Evolutionary conservation across 352 stramenopile species (phyloP).

Genomic region (Peronospora belbahrii): DNA sequence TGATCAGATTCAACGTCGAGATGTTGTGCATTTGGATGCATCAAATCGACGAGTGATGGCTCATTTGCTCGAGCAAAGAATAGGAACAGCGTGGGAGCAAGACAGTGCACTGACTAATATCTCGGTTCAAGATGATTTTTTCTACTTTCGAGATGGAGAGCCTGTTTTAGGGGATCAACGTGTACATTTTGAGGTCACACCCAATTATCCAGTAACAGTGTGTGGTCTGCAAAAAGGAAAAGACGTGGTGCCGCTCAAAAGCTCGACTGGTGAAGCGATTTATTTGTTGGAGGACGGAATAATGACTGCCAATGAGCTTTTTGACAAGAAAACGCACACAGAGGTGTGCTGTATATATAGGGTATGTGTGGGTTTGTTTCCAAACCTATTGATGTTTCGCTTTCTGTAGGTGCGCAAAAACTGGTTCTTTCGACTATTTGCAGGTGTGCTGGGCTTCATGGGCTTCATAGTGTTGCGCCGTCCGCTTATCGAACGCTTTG

Average conservation of each 20-base stretch:
- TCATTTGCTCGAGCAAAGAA: slow-evolving; percentile 44
- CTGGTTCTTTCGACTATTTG: slow-evolving; percentile 56
- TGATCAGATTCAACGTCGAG: slow-evolving; percentile 58
- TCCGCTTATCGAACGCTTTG: slow-evolving; percentile 27
- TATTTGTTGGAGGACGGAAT: slow-evolving; percentile 60
- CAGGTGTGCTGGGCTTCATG: slow-evolving; percentile 55
- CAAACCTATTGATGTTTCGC: not conserved
- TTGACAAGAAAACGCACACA: slow-evolving; percentile 33
- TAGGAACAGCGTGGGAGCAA: slow-evolving; percentile 32
- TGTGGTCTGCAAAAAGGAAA: slow-evolving; percentile 31
- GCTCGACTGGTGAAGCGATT: slow-evolving; percentile 33
- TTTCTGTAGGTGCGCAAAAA: slow-evolving; percentile 44
- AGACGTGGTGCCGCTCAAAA: slow-evolving; percentile 35
- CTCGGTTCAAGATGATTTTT: slow-evolving; percentile 49
- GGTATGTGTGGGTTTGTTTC: not conserved
- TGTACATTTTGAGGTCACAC: slow-evolving; percentile 54
- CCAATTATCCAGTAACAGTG: slow-evolving; percentile 60
- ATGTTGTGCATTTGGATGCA: slow-evolving; percentile 39
- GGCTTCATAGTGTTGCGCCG: slow-evolving; percentile 51
- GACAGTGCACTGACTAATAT: slow-evolving; percentile 40
- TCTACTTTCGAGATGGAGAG: slow-evolving; percentile 32
- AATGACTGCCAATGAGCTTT: slow-evolving; percentile 37
- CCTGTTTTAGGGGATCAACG: slow-evolving; percentile 49
- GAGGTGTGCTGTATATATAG: slow-evolving; percentile 27
- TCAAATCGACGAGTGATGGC: slow-evolving; percentile 43